Base-by-base conservation (phyloP, 2,329 filamentous ascomycete genomes). In the Beauveria bassiana region DNA sequence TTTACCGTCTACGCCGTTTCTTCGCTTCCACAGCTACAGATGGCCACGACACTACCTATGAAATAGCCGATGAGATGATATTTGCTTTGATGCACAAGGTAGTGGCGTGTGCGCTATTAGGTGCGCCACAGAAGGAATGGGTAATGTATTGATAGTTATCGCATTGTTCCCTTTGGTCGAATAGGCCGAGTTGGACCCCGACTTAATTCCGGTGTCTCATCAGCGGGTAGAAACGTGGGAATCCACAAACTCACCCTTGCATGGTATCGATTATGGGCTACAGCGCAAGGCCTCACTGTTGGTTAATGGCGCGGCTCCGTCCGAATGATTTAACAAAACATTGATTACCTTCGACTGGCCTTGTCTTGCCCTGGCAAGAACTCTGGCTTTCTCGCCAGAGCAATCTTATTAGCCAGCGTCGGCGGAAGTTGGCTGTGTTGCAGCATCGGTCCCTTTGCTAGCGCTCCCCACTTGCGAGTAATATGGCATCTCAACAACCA, bases 391-490 rank as follows among this genome's bases (percentile, higher is more conserved):
- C 12, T 38, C 31, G n/a, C 16, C 16, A n/a, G 9, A 24, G 43
- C 45, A 45, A 31, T 28, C 12, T 58, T 7, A 26, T 28, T 46
- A 47, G 22, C 50, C 31, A n/a, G 50, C 34, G 7, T 22, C 45
- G 31, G 34, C 55, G 5, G 18, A 47, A 47, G n/a, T 38, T 28
- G 1, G 34, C 34, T 38, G 34, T 38, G 34, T 16, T 38, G 14
- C 18, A 20, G 26, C 20, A 46, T n/a, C 22, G 55, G 43, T 28
- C 43, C 55, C 55, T 58, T 58, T 50, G 45, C 31, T 58, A 58
- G 55, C 45, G 55, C 31, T 58, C 45, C 55, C 55, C 55, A 58
- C 55, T 58, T 58, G 45, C 55, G 55, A 58, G 55, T 58, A 58
- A 50, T 50, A 38, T 5, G 45, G 31, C 22, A 40, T 10, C 43